Evolutionary conservation across 495 filamentous ascomycete genomes (phyloP), one percentile per base, ranked within the genome.

Genomic region (Aspergillus sclerotiicarbonarius): DNA sequence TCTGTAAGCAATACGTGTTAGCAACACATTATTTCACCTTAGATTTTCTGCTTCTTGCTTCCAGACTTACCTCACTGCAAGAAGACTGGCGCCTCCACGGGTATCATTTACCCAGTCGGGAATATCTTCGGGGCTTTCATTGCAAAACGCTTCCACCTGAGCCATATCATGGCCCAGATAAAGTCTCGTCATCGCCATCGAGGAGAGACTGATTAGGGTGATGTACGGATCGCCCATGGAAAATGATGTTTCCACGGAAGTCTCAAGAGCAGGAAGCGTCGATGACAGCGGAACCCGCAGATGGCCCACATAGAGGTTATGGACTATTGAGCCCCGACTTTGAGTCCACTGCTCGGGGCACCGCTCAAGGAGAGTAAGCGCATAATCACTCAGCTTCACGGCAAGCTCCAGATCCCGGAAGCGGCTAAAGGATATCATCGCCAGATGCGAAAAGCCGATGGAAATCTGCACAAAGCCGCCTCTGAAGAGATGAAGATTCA

Each of bases 71-170:
- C 75, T 67, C 13, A 89, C 79, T 19, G 84, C 79, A 56, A 90
- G 80, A 10, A 95, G 77, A 60, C 90, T 78, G 7, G 84, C 84
- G 10, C 92, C 91, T 15, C 91, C 92, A 29, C 90, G 82, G n/a
- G 88, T 84, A 69, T 95, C 90, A 45, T 81, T 74, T 30, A 80
- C 67, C 90, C 90, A 96, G 39, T 83, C 81, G 1, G 82, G 84
- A 49, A 92, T 82, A 53, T 95, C 92, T 56, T 92, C 87, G 7
- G 88, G 86, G 18, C 83, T 82, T 57, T 88, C 88, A 25, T 83
- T 77, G 65, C 88, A 87, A 66, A 87, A 91, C 0, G 80, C 72
- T 66, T 96, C 91, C 1, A 94, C 65, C 25, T 94, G 89, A 13
- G 78, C 74, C 64, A 90, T 80, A 55, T 96, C 87, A 61, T 92